These are phyloP conservation scores for Sanghuangporus baumii DNA, from an alignment of 1,284 basidiomycete genomes.

Conservation along the genomic window DNA sequence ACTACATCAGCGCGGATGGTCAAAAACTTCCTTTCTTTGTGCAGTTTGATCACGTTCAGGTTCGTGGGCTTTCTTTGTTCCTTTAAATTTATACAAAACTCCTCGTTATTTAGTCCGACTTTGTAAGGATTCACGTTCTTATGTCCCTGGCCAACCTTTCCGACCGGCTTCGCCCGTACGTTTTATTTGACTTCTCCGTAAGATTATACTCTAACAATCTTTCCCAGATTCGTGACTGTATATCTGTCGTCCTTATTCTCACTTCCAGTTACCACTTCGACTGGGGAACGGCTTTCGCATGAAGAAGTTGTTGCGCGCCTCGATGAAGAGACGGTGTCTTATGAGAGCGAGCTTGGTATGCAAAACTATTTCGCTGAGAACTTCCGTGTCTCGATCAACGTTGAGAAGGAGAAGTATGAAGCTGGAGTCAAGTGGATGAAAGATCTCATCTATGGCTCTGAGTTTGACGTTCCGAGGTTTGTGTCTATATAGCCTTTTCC, in stretches of 20 bases:
- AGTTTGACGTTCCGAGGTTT: constrained; percentile 83
- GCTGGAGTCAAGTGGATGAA: constrained; percentile 83
- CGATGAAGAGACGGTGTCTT: constrained; percentile 88
- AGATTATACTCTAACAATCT: not conserved
- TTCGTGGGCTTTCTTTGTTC: constrained; percentile 27
- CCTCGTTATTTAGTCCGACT: constrained; percentile 66
- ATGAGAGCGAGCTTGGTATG: constrained; percentile 74
- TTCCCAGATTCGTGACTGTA: constrained; percentile 66
- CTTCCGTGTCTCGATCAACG: constrained; percentile 77
- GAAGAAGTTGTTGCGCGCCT: constrained; percentile 91
- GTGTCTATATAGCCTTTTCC: constrained; percentile 18
- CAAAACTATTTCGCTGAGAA: constrained; percentile 70
- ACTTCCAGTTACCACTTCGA: constrained; percentile 70
- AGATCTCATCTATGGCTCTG: constrained; percentile 80
- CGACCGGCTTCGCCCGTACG: constrained; percentile 70
- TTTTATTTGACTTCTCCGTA: constrained; percentile 16
- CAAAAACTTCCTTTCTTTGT: constrained; percentile 79
- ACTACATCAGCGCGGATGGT: constrained; percentile 70
- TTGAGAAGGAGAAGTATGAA: constrained; percentile 78
- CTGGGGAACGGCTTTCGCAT: constrained; percentile 70
- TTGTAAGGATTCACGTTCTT: constrained; percentile 78
- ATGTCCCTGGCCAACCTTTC: constrained; percentile 75
- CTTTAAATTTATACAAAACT: constrained; percentile 3
- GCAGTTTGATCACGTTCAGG: constrained; percentile 86
- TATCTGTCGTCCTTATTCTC: constrained; percentile 89